Evolutionary conservation across 345 rosid species (phyloP), one percentile per base, ranked within the genome.

Genomic region (Hibiscus tridactylites): DNA sequence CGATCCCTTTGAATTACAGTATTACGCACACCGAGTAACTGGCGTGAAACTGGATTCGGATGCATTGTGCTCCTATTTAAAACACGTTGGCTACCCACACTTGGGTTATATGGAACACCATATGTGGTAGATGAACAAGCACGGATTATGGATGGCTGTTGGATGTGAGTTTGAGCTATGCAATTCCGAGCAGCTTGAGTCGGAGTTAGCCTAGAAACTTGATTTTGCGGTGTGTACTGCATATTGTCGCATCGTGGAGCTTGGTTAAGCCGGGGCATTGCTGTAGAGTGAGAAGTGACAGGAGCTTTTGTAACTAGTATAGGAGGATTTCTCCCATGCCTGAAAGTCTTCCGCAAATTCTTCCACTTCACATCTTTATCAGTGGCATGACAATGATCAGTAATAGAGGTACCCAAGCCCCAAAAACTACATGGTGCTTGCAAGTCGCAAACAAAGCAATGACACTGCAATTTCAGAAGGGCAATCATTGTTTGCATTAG

Each of bases 391-490:
- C 98, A 94, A 79, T 94, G 98, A 75, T 86, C 87, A 39, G 46
- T 15, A 60, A 2, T 73, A 26, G 75, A 79, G 61, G 35, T 19
- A 44, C 93, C 89, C 4, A 72, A 52, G 65, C 80, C 84, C 98
- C 98, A 93, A 65, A 68, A 75, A 0, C 49, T 21, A 80, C 97
- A 93, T 53, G 96, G 98, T 13, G 93, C 97, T 65, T 57, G 83
- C n/a, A 80, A 76, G 79, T 93, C 98, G 8, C 97, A 93, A 42
- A 93, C 96, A 66, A 86, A 93, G 71, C 96, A 91, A 73, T 93
- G 93, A 74, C 97, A 93, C 47, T 44, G 47, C 11, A 44, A 44
- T 44, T 44, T 44, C 13, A 44, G 47, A 44, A 44, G 72, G 47
- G 29, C 24, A 54, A 15, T 1, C 11, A 56, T 2, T 15, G 8